Percentiles rank a stretch among this genome's conserved stretches.
Evolutionary conservation across 805 yeast genomes (phyloP).

Genomic region (Lipomyces sp.): DNA sequence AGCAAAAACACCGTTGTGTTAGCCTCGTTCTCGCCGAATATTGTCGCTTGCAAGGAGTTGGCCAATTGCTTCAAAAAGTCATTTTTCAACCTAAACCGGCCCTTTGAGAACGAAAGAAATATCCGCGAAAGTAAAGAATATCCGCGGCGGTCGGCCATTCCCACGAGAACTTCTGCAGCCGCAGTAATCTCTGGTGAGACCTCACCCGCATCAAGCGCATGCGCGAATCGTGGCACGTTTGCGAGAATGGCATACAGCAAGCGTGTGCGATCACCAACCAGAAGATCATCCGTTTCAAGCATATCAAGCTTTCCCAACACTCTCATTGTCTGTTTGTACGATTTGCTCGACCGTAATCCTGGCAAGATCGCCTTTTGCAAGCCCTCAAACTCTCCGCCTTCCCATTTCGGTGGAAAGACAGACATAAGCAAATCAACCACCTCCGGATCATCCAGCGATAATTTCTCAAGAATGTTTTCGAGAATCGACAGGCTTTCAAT

Average conservation of each 20-base stretch:
- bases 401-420: slow-evolving; percentile 94
- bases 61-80: slow-evolving; percentile 84
- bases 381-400: slow-evolving; percentile 90
- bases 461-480: slow-evolving; percentile 77
- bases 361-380: slow-evolving; percentile 72
- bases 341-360: slow-evolving; percentile 77
- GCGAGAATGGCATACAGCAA: slow-evolving; percentile 69
- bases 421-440: slow-evolving; percentile 78
- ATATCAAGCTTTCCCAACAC: slow-evolving; percentile 68
- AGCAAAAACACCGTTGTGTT: slow-evolving; percentile 70
- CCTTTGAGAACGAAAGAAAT: slow-evolving; percentile 69
- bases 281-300: slow-evolving; percentile 67
- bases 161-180: slow-evolving; percentile 56
- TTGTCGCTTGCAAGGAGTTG: slow-evolving; percentile 60
- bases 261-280: slow-evolving; percentile 69
- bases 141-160: slow-evolving; percentile 56
- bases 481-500: slow-evolving; percentile 80
- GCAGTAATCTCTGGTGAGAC: slow-evolving; percentile 49
- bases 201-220: slow-evolving; percentile 63
- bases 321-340: slow-evolving; percentile 73
- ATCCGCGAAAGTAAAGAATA: slow-evolving; percentile 65
- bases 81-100: slow-evolving; percentile 80
- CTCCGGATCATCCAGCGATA: slow-evolving; percentile 79
- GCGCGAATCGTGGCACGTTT: slow-evolving; percentile 78
- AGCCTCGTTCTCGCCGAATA: slow-evolving; percentile 72